Evolutionary conservation across 805 yeast species (phyloP), one percentile per base, ranked within the genome.

Genomic region (Soucietia sequanensis): DNA sequence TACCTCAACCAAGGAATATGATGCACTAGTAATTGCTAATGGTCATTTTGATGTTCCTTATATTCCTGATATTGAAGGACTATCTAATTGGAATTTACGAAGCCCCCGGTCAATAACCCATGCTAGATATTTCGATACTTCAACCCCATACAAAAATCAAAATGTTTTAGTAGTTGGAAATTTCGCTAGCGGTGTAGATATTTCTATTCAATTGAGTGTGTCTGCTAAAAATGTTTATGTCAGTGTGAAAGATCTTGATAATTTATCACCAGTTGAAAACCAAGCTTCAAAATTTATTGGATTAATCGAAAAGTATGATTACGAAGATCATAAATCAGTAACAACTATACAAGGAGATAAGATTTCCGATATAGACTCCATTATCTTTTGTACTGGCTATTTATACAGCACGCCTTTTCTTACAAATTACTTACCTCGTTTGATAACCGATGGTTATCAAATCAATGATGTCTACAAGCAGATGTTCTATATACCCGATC

Each of bases 181-280:
- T 47, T 78, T 81, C 8, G 83, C 93, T 2, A 79, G 88, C 20
- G 95, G 91, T 18, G 74, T 78, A 13, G 95, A 88, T 51, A 64
- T 84, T 27, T 75, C 87, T 2, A 72, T 70, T 37, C 90, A 84
- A 50, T 50, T 81, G 13, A 74, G 80, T 1, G 61, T 65, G 2
- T 50, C 39, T 3, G 53, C 52, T 6, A 57, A 68, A 15, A 63
- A 44, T 16, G 42, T 51, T 0, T 47, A 46, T 33, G 46, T 52
- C 10, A 46, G 54, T 4, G 35, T 36, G 14, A 43, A 36, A 21
- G 54, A 50, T 6, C 62, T 80, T 10, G 68, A 70, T 48, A 70
- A 77, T 39, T 70, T 81, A 8, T 67, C 67, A 41, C 68, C 62
- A 1, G 47, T 58, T 30, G 69, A 72, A 37, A 48, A 44, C 9